Conservation (phyloP, 805 yeast genomes). For the Ogataea pini region DNA sequence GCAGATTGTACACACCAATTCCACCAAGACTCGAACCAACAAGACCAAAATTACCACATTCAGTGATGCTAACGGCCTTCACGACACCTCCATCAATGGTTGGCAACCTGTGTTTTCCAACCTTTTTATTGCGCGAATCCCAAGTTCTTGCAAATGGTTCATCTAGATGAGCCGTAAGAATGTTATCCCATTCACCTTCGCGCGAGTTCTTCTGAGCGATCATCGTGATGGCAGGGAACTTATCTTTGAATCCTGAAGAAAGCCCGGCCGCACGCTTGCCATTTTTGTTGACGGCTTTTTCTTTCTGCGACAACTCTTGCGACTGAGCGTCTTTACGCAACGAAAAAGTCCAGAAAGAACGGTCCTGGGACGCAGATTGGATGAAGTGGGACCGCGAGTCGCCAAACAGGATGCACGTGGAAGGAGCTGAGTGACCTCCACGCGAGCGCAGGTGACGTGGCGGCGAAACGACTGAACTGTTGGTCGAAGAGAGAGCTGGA, state of each 20-base stretch:
- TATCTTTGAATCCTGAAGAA: conserved; percentile 54
- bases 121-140: conserved; percentile 76
- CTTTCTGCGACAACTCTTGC: conserved; percentile 84
- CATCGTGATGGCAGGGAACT: conserved; percentile 72
- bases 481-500: conserved; percentile 73
- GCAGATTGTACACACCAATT: conserved; percentile 83
- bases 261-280: conserved; percentile 59
- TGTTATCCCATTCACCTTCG: conserved; percentile 91
- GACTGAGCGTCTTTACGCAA: conserved; percentile 95
- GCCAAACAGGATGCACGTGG: conserved; percentile 72
- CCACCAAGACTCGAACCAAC: conserved; percentile 89
- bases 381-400: conserved; percentile 76
- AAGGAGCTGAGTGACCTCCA: conserved; percentile 97
- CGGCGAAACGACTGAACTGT: conserved; percentile 70
- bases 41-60: conserved; percentile 93
- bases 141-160: conserved; percentile 87
- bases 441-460: conserved; percentile 91
- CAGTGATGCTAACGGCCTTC: conserved; percentile 75
- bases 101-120: conserved; percentile 69
- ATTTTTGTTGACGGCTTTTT: conserved; percentile 40
- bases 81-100: conserved; percentile 81
- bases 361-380: conserved; percentile 83
- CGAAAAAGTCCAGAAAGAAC: conserved; percentile 88
- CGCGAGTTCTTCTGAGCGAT: conserved; percentile 74
- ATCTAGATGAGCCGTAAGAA: conserved; percentile 84